A percentile compares a stretch with the other conserved stretches of the same genome.
These are phyloP conservation scores for Terfezia boudieri DNA, from an alignment of 495 filamentous ascomycete genomes.

Conservation along the genomic window DNA sequence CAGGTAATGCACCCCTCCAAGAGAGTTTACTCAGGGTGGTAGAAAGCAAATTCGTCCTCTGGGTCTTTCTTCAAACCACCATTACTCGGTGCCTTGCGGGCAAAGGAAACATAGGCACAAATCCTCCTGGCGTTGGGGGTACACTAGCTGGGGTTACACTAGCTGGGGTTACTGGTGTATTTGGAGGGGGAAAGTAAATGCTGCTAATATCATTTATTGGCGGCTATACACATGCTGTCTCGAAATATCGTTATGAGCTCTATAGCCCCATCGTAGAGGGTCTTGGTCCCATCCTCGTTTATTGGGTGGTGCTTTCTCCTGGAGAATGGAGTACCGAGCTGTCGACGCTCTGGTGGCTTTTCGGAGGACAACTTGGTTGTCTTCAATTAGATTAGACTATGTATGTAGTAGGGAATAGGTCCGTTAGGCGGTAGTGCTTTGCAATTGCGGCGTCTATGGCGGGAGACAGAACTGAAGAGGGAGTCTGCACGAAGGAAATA, in stretches of 20 bases:
- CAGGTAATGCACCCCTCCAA: conserved; percentile 73
- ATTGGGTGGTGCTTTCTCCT: conserved; percentile 54
- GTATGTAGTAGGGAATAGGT: conserved; percentile 37
- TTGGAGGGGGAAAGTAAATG: conserved; percentile 55
- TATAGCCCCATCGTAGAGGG: conserved; percentile 53
- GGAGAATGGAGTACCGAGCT: conserved; percentile 16
- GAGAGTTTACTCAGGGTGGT: conserved; percentile 65
- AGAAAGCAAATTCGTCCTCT: conserved; percentile 92
- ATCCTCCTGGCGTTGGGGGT: conserved; percentile 2
- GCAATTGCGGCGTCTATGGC: conserved; percentile 35
- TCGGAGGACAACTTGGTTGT: conserved; percentile 7
- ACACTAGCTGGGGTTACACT: conserved; percentile 35
- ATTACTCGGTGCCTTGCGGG: conserved; percentile 1
- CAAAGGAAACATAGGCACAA: background rate
- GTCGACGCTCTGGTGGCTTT: conserved; percentile 10
- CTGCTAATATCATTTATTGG: conserved; percentile 76
- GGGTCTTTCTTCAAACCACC: conserved; percentile 17
- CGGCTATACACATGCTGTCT: conserved; percentile 43
- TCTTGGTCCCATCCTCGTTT: conserved; percentile 39
- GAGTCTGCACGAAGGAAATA: too few species aligned
- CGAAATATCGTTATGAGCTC: conserved; percentile 66
- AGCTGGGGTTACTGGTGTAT: conserved; percentile 45
- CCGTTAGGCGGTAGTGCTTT: conserved; percentile 71
- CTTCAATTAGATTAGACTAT: conserved; percentile 15
- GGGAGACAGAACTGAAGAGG: conserved; percentile 25